Base-by-base conservation (phyloP, 2,329 filamentous ascomycete genomes). In the Chaetomium globosum region DNA sequence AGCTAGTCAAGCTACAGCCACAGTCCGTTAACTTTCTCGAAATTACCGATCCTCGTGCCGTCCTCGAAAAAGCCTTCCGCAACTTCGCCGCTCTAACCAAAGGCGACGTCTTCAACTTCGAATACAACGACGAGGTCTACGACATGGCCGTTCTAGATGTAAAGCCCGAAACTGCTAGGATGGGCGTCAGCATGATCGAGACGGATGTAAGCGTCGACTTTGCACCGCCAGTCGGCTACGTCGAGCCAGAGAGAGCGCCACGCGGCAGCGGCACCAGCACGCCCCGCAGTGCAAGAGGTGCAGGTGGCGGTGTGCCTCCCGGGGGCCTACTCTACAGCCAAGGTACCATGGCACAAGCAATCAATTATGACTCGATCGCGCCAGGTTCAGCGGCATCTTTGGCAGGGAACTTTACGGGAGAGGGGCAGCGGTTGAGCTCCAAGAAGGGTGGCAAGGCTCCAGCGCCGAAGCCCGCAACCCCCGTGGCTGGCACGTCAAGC, bases 171-270 rank as follows among this genome's bases (percentile, higher is more conserved):
- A 89, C 85, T 3, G 86, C 90, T 1, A 91, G 91, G 72, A 93
- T 92, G 82, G 89, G 90, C 65, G 93, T 99, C 62, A 93, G 93
- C 73, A 96, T 97, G 78, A 89, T 97, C 63, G 95, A 99, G 80
- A 99, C 95, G 0, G 95, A 99, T 80, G 85, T 99, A 13, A 92
- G 92, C 64, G 95, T 99, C 68, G 95, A 99, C 74, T 99, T 99
- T 75, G 95, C 94, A 2, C 84, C 95, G 3, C 95, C 95, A 0
- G 86, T 99, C 2, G 95, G 95, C 68, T 99, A 98, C 74, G 91
- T 96, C 69, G 94, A 98, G 76, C 92, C 93, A 0, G 87, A 90
- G 73, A 87, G 85, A 65, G 78, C 73, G 61, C 61, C 68, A 8
- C 69, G 67, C 7, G 76, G 76, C 30, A 95, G 91, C 71, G 93